Evolutionary conservation across 129 eudicot genomes (phyloP), one percentile per base, ranked within the genome.

Genomic region (Artemisia argyi): DNA sequence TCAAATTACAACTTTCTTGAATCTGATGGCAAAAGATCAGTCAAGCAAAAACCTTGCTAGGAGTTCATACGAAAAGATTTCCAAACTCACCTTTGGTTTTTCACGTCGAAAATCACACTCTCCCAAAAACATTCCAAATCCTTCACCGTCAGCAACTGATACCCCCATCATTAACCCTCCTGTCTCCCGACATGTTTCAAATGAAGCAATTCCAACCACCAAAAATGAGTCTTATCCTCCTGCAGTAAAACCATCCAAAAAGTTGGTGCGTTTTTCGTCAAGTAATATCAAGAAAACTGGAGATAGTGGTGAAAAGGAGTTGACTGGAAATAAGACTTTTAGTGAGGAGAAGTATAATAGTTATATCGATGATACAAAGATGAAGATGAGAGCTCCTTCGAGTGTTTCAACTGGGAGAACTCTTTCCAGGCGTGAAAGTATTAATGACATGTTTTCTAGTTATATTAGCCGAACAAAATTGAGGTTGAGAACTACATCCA

Each of bases 381-480:
- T 66, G 28, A 81, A 74, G 77, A 82, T 86, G 89, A 76, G 82
- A 64, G 71, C 74, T 22, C 68, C 72, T 11, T 85, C 96, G 1
- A 56, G 60, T 61, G 72, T 76, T 46, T 53, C 82, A 3, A 67
- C 57, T 47, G 76, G 66, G 52, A 60, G 78, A 72, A 51, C 71
- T 5, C n/a, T 65, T 16, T 60, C 85, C 3, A 79, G 87, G 60
- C 87, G 80, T 11, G 96, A 92, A 73, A 92, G 88, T 50, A 72
- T 92, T 57, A 88, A 88, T 49, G 93, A 86, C 69, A 92, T 74
- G 77, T 84, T 88, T 44, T 60, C 88, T 1, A 52, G 79, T 52
- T 92, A 77, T 69, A 89, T 88, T 13, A 79, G 50, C 61, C 84
- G 87, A 5, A 84, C 96, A 2, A 84, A 83, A 73, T 54, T 44